Base-by-base conservation (phyloP, 805 yeast species). In the Geotrichum ghanense region DNA sequence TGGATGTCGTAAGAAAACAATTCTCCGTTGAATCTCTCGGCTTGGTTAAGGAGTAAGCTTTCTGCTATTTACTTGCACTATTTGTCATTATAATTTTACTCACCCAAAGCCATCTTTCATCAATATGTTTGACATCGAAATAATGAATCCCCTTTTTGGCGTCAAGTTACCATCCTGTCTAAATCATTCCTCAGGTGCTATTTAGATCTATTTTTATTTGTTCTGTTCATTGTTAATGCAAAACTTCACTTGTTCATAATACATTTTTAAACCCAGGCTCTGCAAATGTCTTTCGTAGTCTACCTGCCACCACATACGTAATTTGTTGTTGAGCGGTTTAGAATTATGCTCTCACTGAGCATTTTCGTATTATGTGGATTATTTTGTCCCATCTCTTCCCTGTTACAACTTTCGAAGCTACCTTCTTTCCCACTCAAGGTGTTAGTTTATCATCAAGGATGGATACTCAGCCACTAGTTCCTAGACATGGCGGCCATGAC, bases 1-100 rank as follows among this genome's bases (percentile, higher is more conserved):
- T 21, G 22, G 42, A 39, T 17, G 42, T 39, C 17, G 25, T 39
- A 12, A 16, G 42, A 10, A 39, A 39, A n/a, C 42, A 39, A 39
- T 39, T 39, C 24, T 21, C 25, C 9, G 14, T 39, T 21, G 42
- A 39, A 39, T 12, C 42, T 6, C 23, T 39, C 9, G 42, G 42
- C 19, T n/a, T 39, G 17, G 42, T 39, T 12, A 31, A 31, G 17
- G 37, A 31, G 37, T 31, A 31, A 31, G 16, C 37, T 31, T 19
- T 10, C 37, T 10, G 5, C 10, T 12, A n/a, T 5, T 31, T 19
- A 31, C 16, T 31, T 31, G 5, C 16, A 16, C 9, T 25, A 9
- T 25, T 9, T 25, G 9, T 25, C 31, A 25, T 25, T 14, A 25
- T 25, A n/a, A n/a, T n/a, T n/a, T n/a, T n/a, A n/a, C n/a, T n/a